Evolutionary conservation across 192 early-diverging fungal species (phyloP), one percentile per base, ranked within the genome.

Genomic region (Umbelopsis isabellina): DNA sequence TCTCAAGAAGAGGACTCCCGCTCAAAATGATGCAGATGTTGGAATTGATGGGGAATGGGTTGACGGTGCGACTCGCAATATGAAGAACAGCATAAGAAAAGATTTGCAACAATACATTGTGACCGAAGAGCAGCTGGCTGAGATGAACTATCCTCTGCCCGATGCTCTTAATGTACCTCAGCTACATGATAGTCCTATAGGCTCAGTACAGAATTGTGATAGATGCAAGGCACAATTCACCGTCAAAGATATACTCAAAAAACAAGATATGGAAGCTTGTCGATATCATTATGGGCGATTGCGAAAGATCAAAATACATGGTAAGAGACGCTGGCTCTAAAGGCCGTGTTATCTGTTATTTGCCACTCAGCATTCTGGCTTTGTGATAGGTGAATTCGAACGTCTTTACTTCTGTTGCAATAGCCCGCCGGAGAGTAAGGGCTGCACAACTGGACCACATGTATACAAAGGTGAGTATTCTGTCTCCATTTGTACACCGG

Each of bases 11-110:
- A 70, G 89, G 21, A 77, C 85, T 11, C n/a, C 67, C 0, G 86
- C 90, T 16, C 72, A 37, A 1, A 69, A 66, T n/a, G 53, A 69
- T 0, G 37, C 52, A 2, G 89, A 91, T 72, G 70, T 85, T 23
- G 91, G 91, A 2, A 86, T 92, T 48, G 90, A 91, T 72, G 86
- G 88, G 5, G 83, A 77, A 18, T 91, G 82, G 80, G 52, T 67
- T 0, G 78, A 84, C 35, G 66, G 53, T n/a, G 15, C 12, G 0
- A 45, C 35, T 1, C 46, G 23, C 5, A 10, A 18, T 1, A 15
- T 20, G 6, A 49, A 46, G 21, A 20, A 37, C 4, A 30, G 55
- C 11, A 61, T 61, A n/a, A 25, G 55, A 2, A 61, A 30, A 12
- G 27, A n/a, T 0, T 69, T 71, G 18, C 46, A 46, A 8, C 50